Conservation (phyloP, 768 basidiomycete genomes). For the Mycena haematopus region DNA sequence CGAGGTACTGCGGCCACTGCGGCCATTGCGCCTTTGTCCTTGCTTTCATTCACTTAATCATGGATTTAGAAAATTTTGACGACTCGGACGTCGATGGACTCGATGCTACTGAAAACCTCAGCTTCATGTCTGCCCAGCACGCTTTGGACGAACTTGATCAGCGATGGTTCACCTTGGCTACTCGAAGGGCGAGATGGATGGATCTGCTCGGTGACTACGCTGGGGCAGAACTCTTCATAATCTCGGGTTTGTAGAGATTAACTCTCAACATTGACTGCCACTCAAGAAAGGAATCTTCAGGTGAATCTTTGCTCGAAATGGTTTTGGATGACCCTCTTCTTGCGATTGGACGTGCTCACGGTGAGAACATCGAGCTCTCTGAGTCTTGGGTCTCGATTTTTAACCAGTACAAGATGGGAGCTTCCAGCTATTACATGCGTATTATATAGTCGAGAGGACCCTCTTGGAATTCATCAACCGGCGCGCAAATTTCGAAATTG, state of each 20-base stretch:
- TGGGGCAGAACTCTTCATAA: constrained; percentile 66
- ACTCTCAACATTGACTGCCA: constrained; percentile 8
- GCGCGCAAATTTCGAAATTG: constrained; percentile 63
- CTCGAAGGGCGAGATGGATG: constrained; percentile 58
- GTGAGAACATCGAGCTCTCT: constrained; percentile 39
- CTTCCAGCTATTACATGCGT: constrained; percentile 71
- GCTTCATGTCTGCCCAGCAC: constrained; percentile 26
- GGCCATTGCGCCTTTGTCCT: neutral
- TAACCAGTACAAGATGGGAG: constrained; percentile 48
- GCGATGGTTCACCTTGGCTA: constrained; percentile 44
- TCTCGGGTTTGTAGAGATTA: constrained; percentile 39
- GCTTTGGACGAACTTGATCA: constrained; percentile 42
- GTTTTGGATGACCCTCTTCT: constrained; percentile 69
- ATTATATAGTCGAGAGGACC: constrained; percentile 57
- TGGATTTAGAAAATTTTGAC: constrained; percentile 51
- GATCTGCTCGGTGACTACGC: constrained; percentile 76
- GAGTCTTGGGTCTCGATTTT: constrained; percentile 2
- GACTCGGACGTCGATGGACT: constrained; percentile 21
- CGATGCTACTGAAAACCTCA: neutral
- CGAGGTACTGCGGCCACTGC: neutral
- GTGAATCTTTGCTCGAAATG: constrained; percentile 64
- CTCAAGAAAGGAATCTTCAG: constrained; percentile 38
- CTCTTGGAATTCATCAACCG: constrained; percentile 56
- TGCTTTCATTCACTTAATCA: constrained; percentile 21
- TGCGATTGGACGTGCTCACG: constrained; percentile 54